These are phyloP conservation scores for Phaeotremella fagi DNA, from an alignment of 768 basidiomycete genomes.

Conservation along the genomic window DNA sequence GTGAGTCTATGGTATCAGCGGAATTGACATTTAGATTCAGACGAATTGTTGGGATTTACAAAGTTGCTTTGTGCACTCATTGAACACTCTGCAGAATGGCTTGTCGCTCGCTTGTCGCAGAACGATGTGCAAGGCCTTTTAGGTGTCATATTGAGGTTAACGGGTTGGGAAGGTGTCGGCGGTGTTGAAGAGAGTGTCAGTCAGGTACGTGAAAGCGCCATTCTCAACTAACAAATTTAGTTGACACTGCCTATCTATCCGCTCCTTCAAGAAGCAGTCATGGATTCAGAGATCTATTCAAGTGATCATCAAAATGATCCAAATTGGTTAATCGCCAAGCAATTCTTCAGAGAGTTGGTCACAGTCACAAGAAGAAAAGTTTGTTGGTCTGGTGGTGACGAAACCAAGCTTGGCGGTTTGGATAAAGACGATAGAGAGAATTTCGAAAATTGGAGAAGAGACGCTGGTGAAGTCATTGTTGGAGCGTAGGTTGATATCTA, in stretches of 20 bases:
- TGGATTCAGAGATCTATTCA: constrained; percentile 40
- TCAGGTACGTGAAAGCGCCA: constrained; percentile 51
- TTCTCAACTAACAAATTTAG: constrained; percentile 12
- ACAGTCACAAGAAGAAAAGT: constrained; percentile 66
- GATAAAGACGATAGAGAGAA: constrained; percentile 39
- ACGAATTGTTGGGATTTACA: constrained; percentile 62
- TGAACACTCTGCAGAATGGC: constrained; percentile 76
- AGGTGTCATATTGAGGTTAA: constrained; percentile 65
- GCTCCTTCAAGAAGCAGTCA: constrained; percentile 72
- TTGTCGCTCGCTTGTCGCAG: constrained; percentile 61
- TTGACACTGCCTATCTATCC: constrained; percentile 81
- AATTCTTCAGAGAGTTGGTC: constrained; percentile 74
- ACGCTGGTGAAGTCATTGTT: constrained; percentile 48
- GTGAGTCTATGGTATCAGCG: constrained; percentile 44
- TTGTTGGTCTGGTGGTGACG: constrained; percentile 57
- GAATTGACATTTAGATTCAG: constrained; percentile 46
- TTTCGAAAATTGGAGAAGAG: constrained; percentile 44
- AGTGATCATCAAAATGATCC: constrained; percentile 36
- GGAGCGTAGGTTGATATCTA: constrained; percentile 34
- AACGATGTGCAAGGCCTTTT: constrained; percentile 67
- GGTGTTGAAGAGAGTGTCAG: constrained; percentile 82
- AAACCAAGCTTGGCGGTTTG: constrained; percentile 13
- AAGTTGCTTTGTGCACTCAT: constrained; percentile 75
- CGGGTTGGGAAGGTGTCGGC: constrained; percentile 67
- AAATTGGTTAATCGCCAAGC: constrained; percentile 56